Percentiles rank a stretch among this genome's conserved stretches.
These are phyloP conservation scores for Phytophthora gonapodyides DNA, from an alignment of 352 stramenopile genomes.

Conservation along the genomic window DNA sequence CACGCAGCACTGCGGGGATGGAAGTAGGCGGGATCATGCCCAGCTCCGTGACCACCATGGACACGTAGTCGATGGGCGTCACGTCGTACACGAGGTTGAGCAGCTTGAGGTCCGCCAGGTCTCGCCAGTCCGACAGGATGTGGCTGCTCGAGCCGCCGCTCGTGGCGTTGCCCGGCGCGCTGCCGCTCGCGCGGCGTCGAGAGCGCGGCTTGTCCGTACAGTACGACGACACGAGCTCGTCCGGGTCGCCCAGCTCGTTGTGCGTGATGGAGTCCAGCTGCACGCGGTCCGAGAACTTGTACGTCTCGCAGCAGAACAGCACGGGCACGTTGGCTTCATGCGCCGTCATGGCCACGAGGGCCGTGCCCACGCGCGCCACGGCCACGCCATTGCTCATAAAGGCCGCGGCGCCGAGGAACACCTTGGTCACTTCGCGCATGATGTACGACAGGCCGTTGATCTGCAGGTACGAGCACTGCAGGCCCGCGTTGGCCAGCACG, in stretches of 20 bases:
- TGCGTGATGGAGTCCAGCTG: conserved; percentile 98
- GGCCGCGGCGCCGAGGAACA: conserved; percentile 94
- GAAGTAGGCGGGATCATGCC: conserved; percentile 98
- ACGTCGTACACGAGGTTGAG: conserved; percentile 96
- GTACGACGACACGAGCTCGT: conserved; percentile 78
- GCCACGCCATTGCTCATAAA: conserved; percentile 97
- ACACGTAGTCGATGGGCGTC: conserved; percentile 97
- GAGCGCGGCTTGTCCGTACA: conserved; percentile 58
- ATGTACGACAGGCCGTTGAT: conserved; percentile 96
- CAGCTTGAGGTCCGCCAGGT: conserved; percentile 73
- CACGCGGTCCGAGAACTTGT: conserved; percentile 97
- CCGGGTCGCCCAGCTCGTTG: conserved; percentile 97
- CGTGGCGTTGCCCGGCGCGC: conserved; percentile 2
- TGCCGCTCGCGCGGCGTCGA: conserved; percentile 22
- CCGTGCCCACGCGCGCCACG: conserved; percentile 91
- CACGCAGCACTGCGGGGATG: conserved; percentile 96
- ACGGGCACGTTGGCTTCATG: conserved; percentile 94
- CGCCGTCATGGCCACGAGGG: conserved; percentile 92
- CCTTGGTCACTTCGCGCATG: conserved; percentile 96
- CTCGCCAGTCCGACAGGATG: conserved; percentile 81
- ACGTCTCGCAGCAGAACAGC: conserved; percentile 98
- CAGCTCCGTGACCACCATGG: conserved; percentile 97
- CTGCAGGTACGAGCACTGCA: conserved; percentile 93
- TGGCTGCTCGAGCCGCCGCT: conserved; percentile 42
- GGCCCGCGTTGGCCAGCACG: conserved; percentile 63